Evolutionary conservation across 1,139 yeast genomes (phyloP).

Genomic region (Sugiyamaella xylanicola): DNA sequence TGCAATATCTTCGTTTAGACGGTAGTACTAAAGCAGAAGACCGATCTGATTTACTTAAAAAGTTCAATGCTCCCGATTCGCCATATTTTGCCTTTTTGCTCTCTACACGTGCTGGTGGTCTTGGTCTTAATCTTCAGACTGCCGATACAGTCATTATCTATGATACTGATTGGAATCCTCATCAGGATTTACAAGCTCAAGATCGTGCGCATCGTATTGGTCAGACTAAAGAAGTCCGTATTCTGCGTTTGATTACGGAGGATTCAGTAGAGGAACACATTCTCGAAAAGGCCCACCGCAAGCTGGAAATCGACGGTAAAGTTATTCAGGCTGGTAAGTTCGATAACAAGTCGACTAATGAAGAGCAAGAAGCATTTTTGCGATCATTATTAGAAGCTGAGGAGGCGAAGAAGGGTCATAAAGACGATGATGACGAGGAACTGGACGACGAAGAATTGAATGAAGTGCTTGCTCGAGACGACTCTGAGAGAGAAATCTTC

Average conservation of each 20-base stretch:
- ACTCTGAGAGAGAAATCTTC: slow-evolving; percentile 69
- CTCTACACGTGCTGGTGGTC: slow-evolving; percentile 97
- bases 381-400: slow-evolving; percentile 83
- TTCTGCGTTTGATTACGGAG: slow-evolving; percentile 85
- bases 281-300: slow-evolving; percentile 90
- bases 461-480: slow-evolving; percentile 81
- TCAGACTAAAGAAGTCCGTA: slow-evolving; percentile 95
- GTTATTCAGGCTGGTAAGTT: slow-evolving; percentile 99
- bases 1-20: slow-evolving; percentile 86
- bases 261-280: slow-evolving; percentile 96
- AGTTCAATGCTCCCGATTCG: slow-evolving; percentile 83
- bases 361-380: slow-evolving; percentile 94
- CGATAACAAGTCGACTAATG: slow-evolving; percentile 93
- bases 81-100: slow-evolving; percentile 88
- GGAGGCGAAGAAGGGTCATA: slow-evolving; percentile 50
- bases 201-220: slow-evolving; percentile 99
- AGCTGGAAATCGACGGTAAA: slow-evolving; percentile 94
- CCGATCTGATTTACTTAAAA: slow-evolving; percentile 79
- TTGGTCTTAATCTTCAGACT: slow-evolving; percentile 92
- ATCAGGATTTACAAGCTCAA: slow-evolving; percentile 98
- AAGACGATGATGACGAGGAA: slow-evolving; percentile 66
- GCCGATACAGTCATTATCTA: slow-evolving; percentile 97
- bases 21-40: slow-evolving; percentile 97
- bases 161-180: slow-evolving; percentile 99
- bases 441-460: slow-evolving; percentile 62